phyloP scores from a whole-genome alignment of 1,139 yeast species.

The Lizanozyma gosingica region DNA sequence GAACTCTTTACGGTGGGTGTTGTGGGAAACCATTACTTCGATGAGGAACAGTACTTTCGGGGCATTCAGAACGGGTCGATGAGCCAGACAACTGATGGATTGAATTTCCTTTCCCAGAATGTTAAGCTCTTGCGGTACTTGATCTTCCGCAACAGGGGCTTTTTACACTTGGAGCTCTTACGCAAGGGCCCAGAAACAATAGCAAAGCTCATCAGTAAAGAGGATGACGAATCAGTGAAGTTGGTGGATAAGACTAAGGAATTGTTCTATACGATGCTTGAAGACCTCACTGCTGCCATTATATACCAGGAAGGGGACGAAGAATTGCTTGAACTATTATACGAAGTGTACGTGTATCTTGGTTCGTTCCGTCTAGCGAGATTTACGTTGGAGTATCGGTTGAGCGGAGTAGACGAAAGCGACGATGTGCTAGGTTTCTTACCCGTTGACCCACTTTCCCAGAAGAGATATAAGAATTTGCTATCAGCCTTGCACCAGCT shows the following conservation, averaged over 20 bases:
- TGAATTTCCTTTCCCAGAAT: constrained; percentile 51
- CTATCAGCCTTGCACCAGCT: not conserved
- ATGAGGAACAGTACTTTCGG: constrained; percentile 28
- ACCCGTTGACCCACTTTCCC: constrained; percentile 12
- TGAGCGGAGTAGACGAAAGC: constrained; percentile 38
- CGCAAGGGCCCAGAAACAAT: not conserved
- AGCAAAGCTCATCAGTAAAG: not conserved
- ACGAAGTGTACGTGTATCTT: constrained; percentile 41
- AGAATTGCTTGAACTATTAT: constrained; percentile 36
- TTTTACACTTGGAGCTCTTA: constrained; percentile 12
- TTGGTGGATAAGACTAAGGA: constrained; percentile 3
- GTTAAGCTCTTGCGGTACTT: constrained; percentile 67
- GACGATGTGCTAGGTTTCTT: constrained; percentile 35
- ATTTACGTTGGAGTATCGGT: constrained; percentile 54
- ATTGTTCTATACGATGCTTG: constrained; percentile 38
- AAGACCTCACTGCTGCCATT: constrained; percentile 47
- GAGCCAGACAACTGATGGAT: constrained; percentile 29
- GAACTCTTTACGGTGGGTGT: constrained; percentile 63
- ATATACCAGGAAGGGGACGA: constrained; percentile 61
- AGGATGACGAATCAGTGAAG: constrained; percentile 4
- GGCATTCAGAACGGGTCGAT: constrained; percentile 34
- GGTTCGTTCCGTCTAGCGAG: constrained; percentile 46
- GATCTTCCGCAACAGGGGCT: constrained; percentile 74
- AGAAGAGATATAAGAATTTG: not conserved
- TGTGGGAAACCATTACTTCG: constrained; percentile 41